These are phyloP conservation scores for Didymella segeticola DNA, from an alignment of 2,329 filamentous ascomycete species.

Conservation along the genomic window DNA sequence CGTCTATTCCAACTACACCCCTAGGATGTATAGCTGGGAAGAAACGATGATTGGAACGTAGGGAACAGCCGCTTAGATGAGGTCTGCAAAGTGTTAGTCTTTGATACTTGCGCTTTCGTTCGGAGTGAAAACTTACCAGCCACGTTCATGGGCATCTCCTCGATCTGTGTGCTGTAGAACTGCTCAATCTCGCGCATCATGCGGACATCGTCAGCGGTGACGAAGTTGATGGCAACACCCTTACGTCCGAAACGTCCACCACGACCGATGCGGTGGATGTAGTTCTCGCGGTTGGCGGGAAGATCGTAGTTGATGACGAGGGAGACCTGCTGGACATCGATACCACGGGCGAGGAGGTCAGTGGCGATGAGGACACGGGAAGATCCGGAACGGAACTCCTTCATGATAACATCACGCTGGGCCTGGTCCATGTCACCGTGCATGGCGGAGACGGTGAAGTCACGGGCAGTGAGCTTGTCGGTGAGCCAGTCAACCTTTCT, in stretches of 20 bases:
- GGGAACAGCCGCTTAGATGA: slow-evolving; percentile 48
- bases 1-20: slow-evolving; percentile 33
- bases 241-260: slow-evolving; percentile 99
- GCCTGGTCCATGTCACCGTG: slow-evolving; percentile 99
- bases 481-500: slow-evolving; percentile 99
- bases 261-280: slow-evolving; percentile 99
- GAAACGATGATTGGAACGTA: slow-evolving; percentile 36
- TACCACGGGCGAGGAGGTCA: slow-evolving; percentile 97
- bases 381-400: slow-evolving; percentile 99
- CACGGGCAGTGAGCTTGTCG: slow-evolving; percentile 96
- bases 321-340: slow-evolving; percentile 99
- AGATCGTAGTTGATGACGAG: slow-evolving; percentile 99
- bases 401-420: slow-evolving; percentile 99
- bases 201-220: slow-evolving; percentile 97
- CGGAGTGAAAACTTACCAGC: slow-evolving; percentile 61
- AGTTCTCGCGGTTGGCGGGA: slow-evolving; percentile 99
- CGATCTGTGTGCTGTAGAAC: slow-evolving; percentile 99
- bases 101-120: not conserved
- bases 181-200: slow-evolving; percentile 99
- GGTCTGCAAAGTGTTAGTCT: slow-evolving; percentile 37
- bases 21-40: slow-evolving; percentile 32
- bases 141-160: slow-evolving; percentile 99
- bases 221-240: slow-evolving; percentile 99
- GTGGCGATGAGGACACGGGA: slow-evolving; percentile 99
- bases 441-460: slow-evolving; percentile 99